Evolutionary conservation across 176 grass and related monocot genomes (phyloP).

Genomic region (Ensete ventricosum): DNA sequence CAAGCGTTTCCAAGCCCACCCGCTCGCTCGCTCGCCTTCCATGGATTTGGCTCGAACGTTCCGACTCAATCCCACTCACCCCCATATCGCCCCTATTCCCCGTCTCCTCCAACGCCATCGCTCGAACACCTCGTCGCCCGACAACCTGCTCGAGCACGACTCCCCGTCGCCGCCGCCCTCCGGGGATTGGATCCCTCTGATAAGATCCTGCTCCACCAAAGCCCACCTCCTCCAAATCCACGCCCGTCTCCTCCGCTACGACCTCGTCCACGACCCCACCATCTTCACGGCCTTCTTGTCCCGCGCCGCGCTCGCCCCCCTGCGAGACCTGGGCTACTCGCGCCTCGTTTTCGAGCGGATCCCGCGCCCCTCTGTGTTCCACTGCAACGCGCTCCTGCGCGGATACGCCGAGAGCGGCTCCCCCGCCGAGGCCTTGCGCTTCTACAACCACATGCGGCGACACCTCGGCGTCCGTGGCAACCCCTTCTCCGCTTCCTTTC

Average conservation of each 20-base stretch:
- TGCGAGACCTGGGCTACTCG: slow-evolving; percentile 23
- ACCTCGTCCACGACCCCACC: slow-evolving; percentile 8
- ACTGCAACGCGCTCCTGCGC: slow-evolving; percentile 45
- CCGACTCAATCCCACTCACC: background rate
- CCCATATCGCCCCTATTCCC: background rate
- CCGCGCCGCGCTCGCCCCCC: slow-evolving; percentile 32
- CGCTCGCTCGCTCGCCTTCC: no score
- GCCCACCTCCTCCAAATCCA: slow-evolving; percentile 26
- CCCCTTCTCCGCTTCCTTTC: slow-evolving; percentile 49
- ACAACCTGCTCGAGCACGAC: background rate
- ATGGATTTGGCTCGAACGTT: no score
- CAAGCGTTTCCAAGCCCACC: no score
- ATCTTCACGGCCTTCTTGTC: slow-evolving; percentile 25
- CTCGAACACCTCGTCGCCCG: background rate
- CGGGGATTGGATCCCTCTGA: slow-evolving; percentile 17
- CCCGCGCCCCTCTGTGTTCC: slow-evolving; percentile 31
- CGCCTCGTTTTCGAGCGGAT: slow-evolving; percentile 24
- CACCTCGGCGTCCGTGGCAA: slow-evolving; percentile 45
- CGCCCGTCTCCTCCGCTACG: slow-evolving; percentile 31
- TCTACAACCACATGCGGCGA: slow-evolving; percentile 39
- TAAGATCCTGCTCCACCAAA: slow-evolving; percentile 26
- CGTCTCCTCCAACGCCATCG: background rate
- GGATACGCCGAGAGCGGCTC: slow-evolving; percentile 12
- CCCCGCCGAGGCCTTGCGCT: slow-evolving; percentile 19
- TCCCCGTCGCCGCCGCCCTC: background rate